These are phyloP conservation scores for Aquilaria agallochum DNA, from an alignment of 441 rosid species.

Conservation along the genomic window DNA sequence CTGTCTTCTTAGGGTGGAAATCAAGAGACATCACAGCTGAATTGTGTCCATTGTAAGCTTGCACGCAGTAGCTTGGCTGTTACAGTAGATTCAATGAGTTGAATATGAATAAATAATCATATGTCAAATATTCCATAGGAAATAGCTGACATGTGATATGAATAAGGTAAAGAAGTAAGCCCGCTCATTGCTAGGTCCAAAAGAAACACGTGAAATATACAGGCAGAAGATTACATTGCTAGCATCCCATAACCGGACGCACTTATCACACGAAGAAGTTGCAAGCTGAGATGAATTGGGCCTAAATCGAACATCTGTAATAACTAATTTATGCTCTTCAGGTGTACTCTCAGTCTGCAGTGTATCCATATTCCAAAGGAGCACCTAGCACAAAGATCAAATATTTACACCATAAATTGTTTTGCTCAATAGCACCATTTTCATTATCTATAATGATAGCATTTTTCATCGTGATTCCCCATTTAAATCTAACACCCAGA, in stretches of 20 bases:
- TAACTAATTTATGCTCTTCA: conserved; percentile 55
- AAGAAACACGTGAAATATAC: not conserved
- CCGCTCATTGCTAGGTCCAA: too few relatives aligned
- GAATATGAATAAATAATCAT: too few relatives aligned
- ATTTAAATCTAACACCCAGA: too few relatives aligned
- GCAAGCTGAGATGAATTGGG: conserved; percentile 65
- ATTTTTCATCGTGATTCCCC: too few relatives aligned
- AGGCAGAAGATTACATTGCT: conserved; percentile 37
- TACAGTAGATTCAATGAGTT: conserved; percentile 8
- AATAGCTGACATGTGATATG: not conserved
- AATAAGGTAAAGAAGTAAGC: not conserved
- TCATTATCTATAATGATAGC: too few relatives aligned
- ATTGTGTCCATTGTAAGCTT: conserved; percentile 39
- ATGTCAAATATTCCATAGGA: not conserved
- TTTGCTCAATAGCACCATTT: not conserved
- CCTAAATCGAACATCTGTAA: conserved; percentile 71
- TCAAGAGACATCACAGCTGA: conserved; percentile 70
- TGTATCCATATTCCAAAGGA: conserved; percentile 74
- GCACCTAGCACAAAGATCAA: conserved; percentile 36
- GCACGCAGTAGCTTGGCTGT: conserved; percentile 55
- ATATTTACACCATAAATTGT: conserved; percentile 3
- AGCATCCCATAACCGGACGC: conserved; percentile 72
- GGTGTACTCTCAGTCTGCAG: conserved; percentile 47
- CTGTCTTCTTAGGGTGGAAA: conserved; percentile 68
- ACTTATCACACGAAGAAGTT: conserved; percentile 62